Conservation (phyloP, 1,284 basidiomycete genomes). For the Caloboletus inedulis region DNA sequence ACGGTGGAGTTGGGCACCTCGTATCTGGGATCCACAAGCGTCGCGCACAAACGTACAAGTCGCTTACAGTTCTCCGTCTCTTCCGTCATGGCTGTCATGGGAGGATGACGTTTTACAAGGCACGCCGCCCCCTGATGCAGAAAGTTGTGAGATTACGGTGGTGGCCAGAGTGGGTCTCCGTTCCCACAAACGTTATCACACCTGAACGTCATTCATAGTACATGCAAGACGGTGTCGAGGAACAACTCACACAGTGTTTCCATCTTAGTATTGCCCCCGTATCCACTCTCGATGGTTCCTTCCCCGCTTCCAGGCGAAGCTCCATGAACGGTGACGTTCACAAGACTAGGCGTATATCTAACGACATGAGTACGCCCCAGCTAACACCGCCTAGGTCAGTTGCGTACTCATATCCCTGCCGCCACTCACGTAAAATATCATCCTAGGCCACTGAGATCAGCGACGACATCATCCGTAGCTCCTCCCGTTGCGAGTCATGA, state of each 20-base stretch:
- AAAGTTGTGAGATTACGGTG: conserved; percentile 68
- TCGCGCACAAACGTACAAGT: conserved; percentile 79
- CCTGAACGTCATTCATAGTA: conserved; percentile 45
- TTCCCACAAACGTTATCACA: conserved; percentile 11
- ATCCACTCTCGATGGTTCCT: conserved; percentile 60
- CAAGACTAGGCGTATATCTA: conserved; percentile 54
- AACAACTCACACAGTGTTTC: conserved; percentile 61
- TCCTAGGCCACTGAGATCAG: conserved; percentile 30
- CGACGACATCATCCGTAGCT: conserved; percentile 18
- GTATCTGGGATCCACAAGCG: conserved; percentile 96
- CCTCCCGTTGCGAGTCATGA: conserved; percentile 39
- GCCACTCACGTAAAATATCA: conserved; percentile 2
- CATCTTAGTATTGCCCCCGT: conserved; percentile 70
- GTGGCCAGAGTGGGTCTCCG: conserved; percentile 58
- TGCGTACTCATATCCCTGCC: not conserved
- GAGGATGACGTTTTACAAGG: conserved; percentile 76
- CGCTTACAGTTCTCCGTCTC: conserved; percentile 71
- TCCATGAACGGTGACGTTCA: conserved; percentile 54
- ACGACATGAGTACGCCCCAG: conserved; percentile 51
- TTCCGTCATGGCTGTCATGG: conserved; percentile 89
- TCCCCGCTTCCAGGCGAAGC: conserved; percentile 55
- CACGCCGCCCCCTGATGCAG: conserved; percentile 66
- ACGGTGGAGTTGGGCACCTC: conserved; percentile 90
- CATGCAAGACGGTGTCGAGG: conserved; percentile 68
- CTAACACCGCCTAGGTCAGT: conserved; percentile 38